These are phyloP conservation scores for Rugonectria rugulosa DNA, from an alignment of 2,329 filamentous ascomycete species.

Conservation along the genomic window DNA sequence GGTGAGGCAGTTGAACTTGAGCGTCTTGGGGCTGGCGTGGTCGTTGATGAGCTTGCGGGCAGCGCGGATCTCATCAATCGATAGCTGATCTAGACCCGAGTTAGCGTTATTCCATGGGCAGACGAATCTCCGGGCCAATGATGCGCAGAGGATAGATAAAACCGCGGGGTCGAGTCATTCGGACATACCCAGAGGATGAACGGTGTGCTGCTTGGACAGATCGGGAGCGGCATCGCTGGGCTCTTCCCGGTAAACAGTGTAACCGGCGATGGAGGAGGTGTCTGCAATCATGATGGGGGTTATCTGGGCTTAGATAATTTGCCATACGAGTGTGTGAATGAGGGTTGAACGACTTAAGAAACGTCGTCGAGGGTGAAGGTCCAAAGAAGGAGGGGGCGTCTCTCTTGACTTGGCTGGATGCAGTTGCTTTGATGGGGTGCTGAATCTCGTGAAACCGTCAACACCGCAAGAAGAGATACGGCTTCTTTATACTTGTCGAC, in stretches of 20 bases:
- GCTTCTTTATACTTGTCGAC: slow-evolving; percentile 35
- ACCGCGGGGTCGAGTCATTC: no score
- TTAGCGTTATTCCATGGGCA: no score
- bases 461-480: slow-evolving; percentile 22
- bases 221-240: slow-evolving; percentile 47
- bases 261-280: slow-evolving; percentile 53
- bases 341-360: slow-evolving; percentile 6
- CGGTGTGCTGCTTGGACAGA: slow-evolving; percentile 40
- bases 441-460: background rate
- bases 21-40: slow-evolving; percentile 39
- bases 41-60: slow-evolving; percentile 58
- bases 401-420: background rate
- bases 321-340: slow-evolving; percentile 35
- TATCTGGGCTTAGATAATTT: slow-evolving; percentile 37
- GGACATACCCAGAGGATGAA: slow-evolving; percentile 49
- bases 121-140: no score
- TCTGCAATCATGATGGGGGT: slow-evolving; percentile 53
- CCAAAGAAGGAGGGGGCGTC: background rate
- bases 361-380: background rate
- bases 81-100: slow-evolving; percentile 54
- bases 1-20: slow-evolving; percentile 69
- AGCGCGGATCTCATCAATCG: slow-evolving; percentile 59
- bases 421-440: background rate
- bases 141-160: no score
- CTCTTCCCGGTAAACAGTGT: slow-evolving; percentile 55